These are phyloP conservation scores for Ophiostoma triangulosporum DNA, from an alignment of 2,329 filamentous ascomycete species.

Conservation along the genomic window DNA sequence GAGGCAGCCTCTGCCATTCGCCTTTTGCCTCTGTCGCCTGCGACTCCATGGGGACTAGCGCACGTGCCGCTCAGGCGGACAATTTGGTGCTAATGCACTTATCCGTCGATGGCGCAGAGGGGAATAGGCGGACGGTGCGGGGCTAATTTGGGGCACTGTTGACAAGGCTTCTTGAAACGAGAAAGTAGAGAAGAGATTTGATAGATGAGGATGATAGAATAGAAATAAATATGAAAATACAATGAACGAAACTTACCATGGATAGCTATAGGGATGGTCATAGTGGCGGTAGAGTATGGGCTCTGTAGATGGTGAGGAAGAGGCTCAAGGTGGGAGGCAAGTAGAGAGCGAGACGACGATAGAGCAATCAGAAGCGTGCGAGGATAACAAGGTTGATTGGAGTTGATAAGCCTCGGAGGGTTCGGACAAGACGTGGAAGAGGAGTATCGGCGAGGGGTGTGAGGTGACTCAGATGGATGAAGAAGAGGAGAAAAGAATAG, in stretches of 20 bases:
- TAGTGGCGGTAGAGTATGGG: conserved; percentile 15
- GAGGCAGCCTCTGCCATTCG: background rate
- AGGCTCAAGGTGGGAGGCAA: background rate
- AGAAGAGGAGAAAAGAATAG: background rate
- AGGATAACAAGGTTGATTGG: background rate
- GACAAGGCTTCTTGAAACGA: background rate
- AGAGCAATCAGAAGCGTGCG: background rate
- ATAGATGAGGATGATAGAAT: background rate
- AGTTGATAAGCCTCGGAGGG: background rate
- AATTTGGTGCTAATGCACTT: conserved; percentile 3
- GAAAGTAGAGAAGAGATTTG: no score
- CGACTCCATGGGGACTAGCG: background rate
- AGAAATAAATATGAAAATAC: no score
- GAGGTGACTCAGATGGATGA: background rate
- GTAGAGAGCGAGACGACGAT: background rate
- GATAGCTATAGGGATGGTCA: conserved; percentile 25
- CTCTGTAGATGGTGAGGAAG: background rate
- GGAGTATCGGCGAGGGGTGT: background rate
- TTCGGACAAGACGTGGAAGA: background rate
- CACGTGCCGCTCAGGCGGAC: conserved; percentile 3
- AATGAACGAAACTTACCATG: conserved; percentile 21
- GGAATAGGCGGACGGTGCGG: background rate
- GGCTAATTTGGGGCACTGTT: background rate
- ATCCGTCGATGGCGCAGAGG: background rate
- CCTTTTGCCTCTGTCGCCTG: background rate